Evolutionary conservation across 202 grass and related monocot genomes (phyloP), one percentile per base, ranked within the genome.

Genomic region (Saccharum hybrid): DNA sequence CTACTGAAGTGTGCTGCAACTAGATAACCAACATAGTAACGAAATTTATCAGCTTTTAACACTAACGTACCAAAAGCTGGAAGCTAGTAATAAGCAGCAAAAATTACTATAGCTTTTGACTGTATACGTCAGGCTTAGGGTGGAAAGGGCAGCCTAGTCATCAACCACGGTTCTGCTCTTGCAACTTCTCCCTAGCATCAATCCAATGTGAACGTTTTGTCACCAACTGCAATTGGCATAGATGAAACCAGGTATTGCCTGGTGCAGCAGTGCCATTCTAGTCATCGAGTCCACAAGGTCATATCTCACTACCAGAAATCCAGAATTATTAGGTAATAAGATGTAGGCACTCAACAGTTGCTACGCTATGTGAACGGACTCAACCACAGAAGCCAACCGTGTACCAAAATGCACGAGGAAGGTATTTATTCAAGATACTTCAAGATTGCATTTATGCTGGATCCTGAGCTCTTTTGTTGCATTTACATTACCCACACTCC

Each of bases 131-230:
- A 75, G 22, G 49, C 2, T 74, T 42, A 63, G 19, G 68, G 68
- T 79, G 63, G 21, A 74, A 86, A 54, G 40, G 74, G 42, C 46
- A 18, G 40, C 52, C 63, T 83, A 83, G 68, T 86, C 74, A 90
- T 72, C 61, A 68, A 75, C 61, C 84, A 90, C 59, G 40, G 68
- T 83, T 39, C 60, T 5, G 28, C 66, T 73, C 21, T 26, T n/a
- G 14, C 10, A 39, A 54, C 46, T 74, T 75, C 38, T 23, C 48
- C 46, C n/a, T 63, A 21, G 28, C 7, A 72, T 74, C 23, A 66
- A 77, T 77, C n/a, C 26, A 34, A 74, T 83, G 74, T 33, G 9
- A 63, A 21, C 21, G 30, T 30, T 66, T 28, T 49, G 15, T 64
- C 45, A 23, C 60, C 37, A 38, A 28, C 45, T 63, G 21, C 40